phyloP scores from a whole-genome alignment of 441 rosid genomes.

The Pelargonium myrrhifolium region DNA sequence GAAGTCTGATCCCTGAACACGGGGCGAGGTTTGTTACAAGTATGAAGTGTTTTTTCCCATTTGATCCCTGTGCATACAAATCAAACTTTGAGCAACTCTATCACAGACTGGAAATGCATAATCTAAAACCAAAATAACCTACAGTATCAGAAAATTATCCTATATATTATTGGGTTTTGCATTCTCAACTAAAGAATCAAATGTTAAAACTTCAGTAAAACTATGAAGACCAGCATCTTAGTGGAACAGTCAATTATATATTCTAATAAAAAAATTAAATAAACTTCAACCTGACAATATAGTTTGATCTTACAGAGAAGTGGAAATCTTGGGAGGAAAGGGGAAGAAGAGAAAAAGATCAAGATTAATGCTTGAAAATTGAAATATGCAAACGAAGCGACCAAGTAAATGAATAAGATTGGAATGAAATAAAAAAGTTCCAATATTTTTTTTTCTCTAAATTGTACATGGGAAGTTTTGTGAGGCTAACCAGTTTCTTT shows the following conservation, averaged over 20 bases:
- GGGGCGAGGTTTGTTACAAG: constrained; percentile 95
- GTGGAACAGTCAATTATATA: not conserved
- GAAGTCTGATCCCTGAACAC: constrained; percentile 87
- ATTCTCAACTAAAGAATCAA: not conserved
- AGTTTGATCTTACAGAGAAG: not conserved
- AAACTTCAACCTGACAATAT: not conserved
- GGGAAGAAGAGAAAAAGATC: not conserved
- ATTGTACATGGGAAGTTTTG: constrained; percentile 11
- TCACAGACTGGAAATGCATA: constrained; percentile 4
- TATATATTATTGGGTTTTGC: not conserved
- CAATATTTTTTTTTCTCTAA: constrained; percentile 2
- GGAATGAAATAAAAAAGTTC: constrained; percentile 12
- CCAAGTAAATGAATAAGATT: not conserved
- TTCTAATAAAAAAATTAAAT: not conserved
- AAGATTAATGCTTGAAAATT: not conserved
- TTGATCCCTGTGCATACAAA: constrained; percentile 55
- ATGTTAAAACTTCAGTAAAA: not conserved
- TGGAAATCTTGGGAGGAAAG: not conserved
- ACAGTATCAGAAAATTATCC: not conserved
- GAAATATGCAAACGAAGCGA: constrained; percentile 15
- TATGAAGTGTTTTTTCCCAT: constrained; percentile 71
- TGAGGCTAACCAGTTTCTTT: constrained; percentile 58
- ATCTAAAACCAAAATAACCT: constrained; percentile 10
- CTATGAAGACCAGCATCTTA: not conserved
- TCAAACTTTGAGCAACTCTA: constrained; percentile 22